A percentile compares a stretch with the other conserved stretches of the same genome.
Conservation (phyloP, 2,329 filamentous ascomycete genomes). For the Botryotinia convoluta region DNA sequence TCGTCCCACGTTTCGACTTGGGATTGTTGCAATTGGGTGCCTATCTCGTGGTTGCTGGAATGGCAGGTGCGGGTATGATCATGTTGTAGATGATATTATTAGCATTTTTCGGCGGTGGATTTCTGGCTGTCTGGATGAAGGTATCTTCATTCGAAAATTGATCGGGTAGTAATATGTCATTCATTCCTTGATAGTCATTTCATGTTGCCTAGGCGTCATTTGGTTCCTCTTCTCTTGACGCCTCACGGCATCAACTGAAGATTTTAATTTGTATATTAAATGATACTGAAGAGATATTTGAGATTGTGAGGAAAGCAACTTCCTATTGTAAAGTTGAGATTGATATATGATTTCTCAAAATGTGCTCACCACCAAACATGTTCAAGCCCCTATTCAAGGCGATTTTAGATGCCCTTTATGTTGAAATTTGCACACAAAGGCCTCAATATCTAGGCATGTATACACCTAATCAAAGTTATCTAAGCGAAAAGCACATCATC, state of each 20-base stretch:
- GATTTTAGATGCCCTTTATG: not conserved
- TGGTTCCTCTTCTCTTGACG: not conserved
- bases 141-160: conserved; percentile 2
- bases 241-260: not conserved
- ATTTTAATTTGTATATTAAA: conserved; percentile 21
- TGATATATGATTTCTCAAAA: not conserved
- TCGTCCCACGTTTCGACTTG: conserved; percentile 45
- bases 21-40: conserved; percentile 48
- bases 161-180: conserved; percentile 1
- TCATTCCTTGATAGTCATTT: not conserved
- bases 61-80: conserved; percentile 54
- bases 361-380: not conserved
- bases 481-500: conserved; percentile 20
- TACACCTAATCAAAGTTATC: not conserved
- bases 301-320: not conserved
- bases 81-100: conserved; percentile 46
- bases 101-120: not conserved
- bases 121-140: conserved; percentile 7
- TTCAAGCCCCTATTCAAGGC: not conserved
- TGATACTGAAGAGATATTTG: not conserved
- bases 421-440: not conserved
- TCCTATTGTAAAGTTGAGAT: not conserved
- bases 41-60: conserved; percentile 49
- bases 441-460: not conserved
- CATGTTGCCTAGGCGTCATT: not conserved